Evolutionary conservation across 306 rosid genomes (phyloP).

Genomic region (Oemleria cerasiformis): DNA sequence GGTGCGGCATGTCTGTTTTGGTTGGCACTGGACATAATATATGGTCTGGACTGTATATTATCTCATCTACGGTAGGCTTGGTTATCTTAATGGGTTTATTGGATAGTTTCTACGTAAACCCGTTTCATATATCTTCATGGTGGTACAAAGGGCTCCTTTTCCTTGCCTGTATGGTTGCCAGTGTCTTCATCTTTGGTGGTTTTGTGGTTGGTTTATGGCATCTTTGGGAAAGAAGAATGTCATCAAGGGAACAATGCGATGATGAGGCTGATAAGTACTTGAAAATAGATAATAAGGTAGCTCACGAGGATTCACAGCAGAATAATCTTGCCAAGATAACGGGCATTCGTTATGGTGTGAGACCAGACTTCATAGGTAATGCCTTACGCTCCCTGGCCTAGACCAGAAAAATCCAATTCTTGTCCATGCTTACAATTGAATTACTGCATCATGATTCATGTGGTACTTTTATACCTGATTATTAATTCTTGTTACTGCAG

Average conservation of each 20-base stretch:
- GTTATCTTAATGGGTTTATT: constrained; percentile 46
- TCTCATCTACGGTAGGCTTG: constrained; percentile 67
- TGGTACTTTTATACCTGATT: no score
- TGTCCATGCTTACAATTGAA: not conserved
- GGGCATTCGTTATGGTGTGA: constrained; percentile 49
- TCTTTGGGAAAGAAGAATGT: constrained; percentile 54
- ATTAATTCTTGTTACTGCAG: constrained; percentile 38
- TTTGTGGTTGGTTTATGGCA: constrained; percentile 64
- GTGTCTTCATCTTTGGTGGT: constrained; percentile 78
- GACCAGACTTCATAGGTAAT: constrained; percentile 82
- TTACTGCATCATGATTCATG: not conserved
- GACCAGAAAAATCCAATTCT: not conserved
- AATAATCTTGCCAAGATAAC: constrained; percentile 32
- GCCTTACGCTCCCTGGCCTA: not conserved
- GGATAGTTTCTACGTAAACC: constrained; percentile 59
- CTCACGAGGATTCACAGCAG: constrained; percentile 30
- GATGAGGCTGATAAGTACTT: constrained; percentile 6
- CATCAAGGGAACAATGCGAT: constrained; percentile 19
- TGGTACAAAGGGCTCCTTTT: constrained; percentile 85
- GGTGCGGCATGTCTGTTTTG: constrained; percentile 59
- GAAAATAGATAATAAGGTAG: not conserved
- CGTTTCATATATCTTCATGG: constrained; percentile 49
- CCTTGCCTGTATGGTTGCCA: constrained; percentile 57
- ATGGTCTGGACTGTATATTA: constrained; percentile 79
- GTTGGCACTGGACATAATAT: constrained; percentile 74